Evolutionary conservation across 106 monocot species (phyloP), one percentile per base, ranked within the genome.

Genomic region (Chionographis japonica): DNA sequence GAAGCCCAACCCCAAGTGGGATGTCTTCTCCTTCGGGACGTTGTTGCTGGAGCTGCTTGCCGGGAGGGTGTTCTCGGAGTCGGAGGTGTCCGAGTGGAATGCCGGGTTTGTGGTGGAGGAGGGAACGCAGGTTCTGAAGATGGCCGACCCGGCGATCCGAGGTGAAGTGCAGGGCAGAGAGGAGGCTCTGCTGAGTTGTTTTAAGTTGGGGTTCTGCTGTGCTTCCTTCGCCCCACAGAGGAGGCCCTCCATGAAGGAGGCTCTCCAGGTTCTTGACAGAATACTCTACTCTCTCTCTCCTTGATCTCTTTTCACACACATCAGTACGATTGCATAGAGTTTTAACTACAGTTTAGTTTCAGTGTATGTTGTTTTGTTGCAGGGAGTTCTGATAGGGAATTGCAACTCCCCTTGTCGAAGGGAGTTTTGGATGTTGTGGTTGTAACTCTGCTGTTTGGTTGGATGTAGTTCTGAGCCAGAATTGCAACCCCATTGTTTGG

Each of bases 191-290:
- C 55, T 90, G 36, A 75, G 62, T 37, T 89, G 84, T 56, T 90
- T 98, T 72, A 85, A 79, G 83, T 56, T 98, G 55, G 92, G 85
- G 4, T 92, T 98, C 55, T 62, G 76, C 36, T 98, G 97, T 58
- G 82, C 89, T 38, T 40, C 76, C 19, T 11, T 62, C 51, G 62
- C 75, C 0, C 84, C 89, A 0, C 82, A 90, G 69, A 82, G 68
- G 80, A 82, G 97, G 82, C 97, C 92, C 2, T 62, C 82, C 52
- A 92, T 98, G 97, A 98, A 85, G 75, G 97, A 92, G 16, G 97
- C 77, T 0, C 56, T 87, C 7, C 77, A 87, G 60, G 58, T 90
- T 20, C 78, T 98, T 5, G 92, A 98, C 8, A 87, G 72, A 61
- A 59, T 91, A 27, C 64, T 79, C 12, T 78, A 27, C 1, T 27